Conservation (phyloP, 225 moss, liverwort and hornwort genomes). For the Antitrichia curtipendula region DNA sequence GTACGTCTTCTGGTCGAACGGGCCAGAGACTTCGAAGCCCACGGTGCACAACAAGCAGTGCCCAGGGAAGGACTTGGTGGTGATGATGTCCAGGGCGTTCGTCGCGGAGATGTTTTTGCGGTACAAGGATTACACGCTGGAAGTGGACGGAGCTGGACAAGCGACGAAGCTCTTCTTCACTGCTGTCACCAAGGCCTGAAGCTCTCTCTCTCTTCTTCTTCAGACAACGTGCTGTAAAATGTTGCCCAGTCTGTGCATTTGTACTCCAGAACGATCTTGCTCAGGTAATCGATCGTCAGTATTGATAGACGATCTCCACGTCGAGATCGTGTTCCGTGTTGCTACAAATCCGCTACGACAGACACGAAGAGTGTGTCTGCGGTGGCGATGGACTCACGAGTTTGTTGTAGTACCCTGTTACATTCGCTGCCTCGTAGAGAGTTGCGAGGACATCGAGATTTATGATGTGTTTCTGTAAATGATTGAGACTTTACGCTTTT, state of each 20-base stretch:
- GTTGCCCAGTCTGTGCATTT: not conserved
- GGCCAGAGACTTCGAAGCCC: conserved; percentile 11
- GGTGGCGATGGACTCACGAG: not conserved
- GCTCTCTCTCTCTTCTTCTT: not conserved
- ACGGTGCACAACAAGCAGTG: conserved; percentile 39
- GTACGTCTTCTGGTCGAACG: conserved; percentile 56
- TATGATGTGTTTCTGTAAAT: not conserved
- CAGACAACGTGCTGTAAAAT: not conserved
- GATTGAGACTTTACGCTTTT: not conserved
- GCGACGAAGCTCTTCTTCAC: not conserved
- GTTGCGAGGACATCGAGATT: not conserved
- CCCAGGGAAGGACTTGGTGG: conserved; percentile 28
- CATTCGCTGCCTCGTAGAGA: not conserved
- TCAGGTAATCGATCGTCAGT: not conserved
- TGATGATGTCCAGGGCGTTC: conserved; percentile 13
- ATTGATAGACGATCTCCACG: not conserved
- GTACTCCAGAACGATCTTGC: not conserved
- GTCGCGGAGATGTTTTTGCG: conserved; percentile 41
- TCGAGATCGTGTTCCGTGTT: not conserved
- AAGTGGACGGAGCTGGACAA: not conserved
- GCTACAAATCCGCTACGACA: not conserved
- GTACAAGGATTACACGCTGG: conserved; percentile 16
- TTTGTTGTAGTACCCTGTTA: too few species aligned
- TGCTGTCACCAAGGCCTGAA: conserved; percentile 1
- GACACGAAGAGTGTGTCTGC: not conserved